These are phyloP conservation scores for Xylaria sp. DNA, from an alignment of 2,329 filamentous ascomycete genomes.

Conservation along the genomic window DNA sequence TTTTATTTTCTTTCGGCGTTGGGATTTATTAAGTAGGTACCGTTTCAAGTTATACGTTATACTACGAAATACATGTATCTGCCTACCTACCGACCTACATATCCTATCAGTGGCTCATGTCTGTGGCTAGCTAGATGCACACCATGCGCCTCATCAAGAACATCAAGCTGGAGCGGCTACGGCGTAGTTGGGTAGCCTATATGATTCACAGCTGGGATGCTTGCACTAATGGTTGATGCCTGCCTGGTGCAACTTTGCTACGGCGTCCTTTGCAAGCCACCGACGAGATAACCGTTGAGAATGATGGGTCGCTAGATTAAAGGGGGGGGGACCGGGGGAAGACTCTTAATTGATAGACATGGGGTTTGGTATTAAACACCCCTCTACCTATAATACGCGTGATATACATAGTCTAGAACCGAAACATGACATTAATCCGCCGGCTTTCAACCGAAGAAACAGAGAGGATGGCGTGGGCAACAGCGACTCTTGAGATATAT, in stretches of 20 bases:
- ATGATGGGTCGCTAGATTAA: neutral
- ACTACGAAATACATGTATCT: too few species aligned
- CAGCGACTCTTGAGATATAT: neutral
- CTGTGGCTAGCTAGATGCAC: conserved; percentile 10
- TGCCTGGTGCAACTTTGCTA: conserved; percentile 18
- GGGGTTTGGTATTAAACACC: neutral
- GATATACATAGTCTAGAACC: conserved; percentile 2
- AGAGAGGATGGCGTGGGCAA: too few species aligned
- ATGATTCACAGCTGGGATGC: conserved; percentile 12
- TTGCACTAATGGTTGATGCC: conserved; percentile 12
- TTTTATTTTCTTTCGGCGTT: neutral
- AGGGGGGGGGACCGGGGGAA: neutral
- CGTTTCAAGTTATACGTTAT: too few species aligned
- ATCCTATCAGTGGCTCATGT: too few species aligned
- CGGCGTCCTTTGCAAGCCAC: conserved; percentile 6
- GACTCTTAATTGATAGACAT: neutral
- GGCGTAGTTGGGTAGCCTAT: conserved; percentile 7
- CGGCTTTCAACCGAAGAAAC: neutral
- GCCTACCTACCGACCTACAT: too few species aligned
- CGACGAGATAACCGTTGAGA: neutral
- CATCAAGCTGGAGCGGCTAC: conserved; percentile 4
- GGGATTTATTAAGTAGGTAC: neutral
- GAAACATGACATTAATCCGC: neutral
- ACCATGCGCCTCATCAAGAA: neutral
- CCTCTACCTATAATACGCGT: neutral